A percentile compares a stretch with the other conserved stretches of the same genome.
Evolutionary conservation across 2,329 filamentous ascomycete species (phyloP).

Genomic region (Alternaria incomplexa): DNA sequence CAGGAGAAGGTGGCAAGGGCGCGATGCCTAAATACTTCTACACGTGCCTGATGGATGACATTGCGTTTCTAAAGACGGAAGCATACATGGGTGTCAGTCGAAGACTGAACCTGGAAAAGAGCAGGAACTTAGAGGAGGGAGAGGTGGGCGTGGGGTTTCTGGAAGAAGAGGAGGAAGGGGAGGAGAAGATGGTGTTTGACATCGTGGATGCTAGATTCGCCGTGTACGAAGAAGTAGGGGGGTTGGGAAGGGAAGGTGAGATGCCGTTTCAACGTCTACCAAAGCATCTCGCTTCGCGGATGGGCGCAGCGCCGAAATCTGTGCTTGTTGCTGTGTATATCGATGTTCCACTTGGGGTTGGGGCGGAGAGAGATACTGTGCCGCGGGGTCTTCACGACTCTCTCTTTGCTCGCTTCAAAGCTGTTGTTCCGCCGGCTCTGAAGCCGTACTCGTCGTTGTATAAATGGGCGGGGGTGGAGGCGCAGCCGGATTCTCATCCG

Average conservation of each 20-base stretch:
- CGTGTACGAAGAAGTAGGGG: background rate
- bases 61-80: background rate
- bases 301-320: background rate
- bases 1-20: background rate
- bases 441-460: slow-evolving; percentile 10
- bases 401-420: background rate
- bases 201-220: slow-evolving; percentile 1
- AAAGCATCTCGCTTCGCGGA: background rate
- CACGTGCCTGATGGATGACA: background rate
- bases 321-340: background rate
- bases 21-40: background rate
- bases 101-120: slow-evolving; percentile 1
- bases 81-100: slow-evolving; percentile 1
- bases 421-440: background rate
- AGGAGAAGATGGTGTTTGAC: background rate
- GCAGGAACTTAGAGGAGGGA: background rate
- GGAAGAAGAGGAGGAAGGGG: background rate
- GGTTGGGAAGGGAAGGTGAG: background rate
- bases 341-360: background rate
- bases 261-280: background rate
- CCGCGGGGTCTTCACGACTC: background rate
- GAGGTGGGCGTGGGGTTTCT: background rate
- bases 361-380: background rate
- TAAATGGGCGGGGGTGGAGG: slow-evolving; percentile 8
- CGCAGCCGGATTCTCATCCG: slow-evolving; percentile 24